phyloP scores from a whole-genome alignment of 306 rosid species.

The Acacia melanoxylon region DNA sequence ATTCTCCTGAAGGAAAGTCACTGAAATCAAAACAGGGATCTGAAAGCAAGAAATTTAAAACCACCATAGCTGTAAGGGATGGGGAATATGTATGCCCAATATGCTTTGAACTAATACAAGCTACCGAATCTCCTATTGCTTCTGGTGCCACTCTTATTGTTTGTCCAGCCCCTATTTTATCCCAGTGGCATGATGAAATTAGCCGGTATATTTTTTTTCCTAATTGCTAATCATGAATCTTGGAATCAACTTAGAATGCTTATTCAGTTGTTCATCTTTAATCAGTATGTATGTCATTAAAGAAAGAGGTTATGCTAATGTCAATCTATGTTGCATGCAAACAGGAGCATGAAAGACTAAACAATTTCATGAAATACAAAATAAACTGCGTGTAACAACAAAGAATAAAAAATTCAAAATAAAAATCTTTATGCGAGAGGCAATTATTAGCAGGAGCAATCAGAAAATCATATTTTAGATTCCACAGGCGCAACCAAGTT shows the following conservation, averaged over 20 bases:
- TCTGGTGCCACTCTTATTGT: constrained; percentile 95
- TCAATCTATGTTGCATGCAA: not conserved
- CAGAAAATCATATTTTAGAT: not conserved
- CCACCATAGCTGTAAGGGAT: constrained; percentile 59
- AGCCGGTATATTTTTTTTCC: constrained; percentile 52
- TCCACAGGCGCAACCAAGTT: not conserved
- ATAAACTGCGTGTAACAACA: not conserved
- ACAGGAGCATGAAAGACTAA: not conserved
- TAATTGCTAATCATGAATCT: constrained; percentile 20
- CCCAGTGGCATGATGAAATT: constrained; percentile 94
- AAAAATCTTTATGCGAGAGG: not conserved
- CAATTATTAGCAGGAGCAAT: not conserved
- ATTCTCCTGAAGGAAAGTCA: constrained; percentile 66
- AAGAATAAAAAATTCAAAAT: not conserved
- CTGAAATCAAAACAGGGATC: constrained; percentile 50
- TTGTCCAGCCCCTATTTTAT: constrained; percentile 91
- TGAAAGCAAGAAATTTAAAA: constrained; percentile 52
- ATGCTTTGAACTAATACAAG: constrained; percentile 83
- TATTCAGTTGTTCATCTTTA: not conserved
- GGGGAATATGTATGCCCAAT: constrained; percentile 72
- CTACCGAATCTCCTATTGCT: constrained; percentile 74
- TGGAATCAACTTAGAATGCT: constrained; percentile 1
- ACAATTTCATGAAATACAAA: not conserved
- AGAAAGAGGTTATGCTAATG: not conserved
- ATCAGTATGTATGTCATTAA: not conserved